phyloP scores from a whole-genome alignment of 2,329 filamentous ascomycete genomes.

The Truncatella angustata region DNA sequence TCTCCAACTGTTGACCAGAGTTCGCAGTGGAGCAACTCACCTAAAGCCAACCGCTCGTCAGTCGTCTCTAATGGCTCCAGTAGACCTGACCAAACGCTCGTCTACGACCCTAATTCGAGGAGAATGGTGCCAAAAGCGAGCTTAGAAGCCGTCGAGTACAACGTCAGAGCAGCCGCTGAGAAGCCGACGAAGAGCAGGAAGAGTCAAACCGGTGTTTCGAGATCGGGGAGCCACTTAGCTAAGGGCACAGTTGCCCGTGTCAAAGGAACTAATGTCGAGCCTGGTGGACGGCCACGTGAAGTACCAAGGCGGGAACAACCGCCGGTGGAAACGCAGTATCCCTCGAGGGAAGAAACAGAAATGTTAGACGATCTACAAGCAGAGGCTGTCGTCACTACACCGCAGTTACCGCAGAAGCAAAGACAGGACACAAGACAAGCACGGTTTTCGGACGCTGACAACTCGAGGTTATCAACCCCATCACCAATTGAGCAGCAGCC shows the following conservation, averaged over 20 bases:
- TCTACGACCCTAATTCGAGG: slow-evolving; percentile 66
- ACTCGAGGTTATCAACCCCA: neutral
- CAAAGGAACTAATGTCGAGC: slow-evolving; percentile 45
- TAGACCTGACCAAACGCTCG: slow-evolving; percentile 35
- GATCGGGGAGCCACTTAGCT: slow-evolving; percentile 43
- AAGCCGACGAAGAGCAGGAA: slow-evolving; percentile 41
- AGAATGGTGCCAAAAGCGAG: slow-evolving; percentile 55
- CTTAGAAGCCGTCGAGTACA: slow-evolving; percentile 37
- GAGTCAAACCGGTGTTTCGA: slow-evolving; percentile 27
- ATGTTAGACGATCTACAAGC: slow-evolving; percentile 19
- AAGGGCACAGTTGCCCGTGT: slow-evolving; percentile 54
- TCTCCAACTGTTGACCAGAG: slow-evolving; percentile 23
- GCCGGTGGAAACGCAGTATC: slow-evolving; percentile 8
- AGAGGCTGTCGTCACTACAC: slow-evolving; percentile 18
- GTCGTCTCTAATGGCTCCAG: slow-evolving; percentile 22
- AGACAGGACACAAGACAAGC: too few relatives aligned
- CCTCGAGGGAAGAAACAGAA: slow-evolving; percentile 11
- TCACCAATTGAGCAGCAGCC: slow-evolving; percentile 2
- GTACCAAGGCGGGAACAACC: slow-evolving; percentile 17
- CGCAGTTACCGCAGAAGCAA: slow-evolving; percentile 13
- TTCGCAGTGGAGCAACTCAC: slow-evolving; percentile 16
- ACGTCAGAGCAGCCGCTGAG: slow-evolving; percentile 37
- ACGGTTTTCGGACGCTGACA: neutral
- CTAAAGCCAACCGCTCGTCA: slow-evolving; percentile 20
- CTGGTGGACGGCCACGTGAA: slow-evolving; percentile 18